Evolutionary conservation across 2,329 filamentous ascomycete species (phyloP), one percentile per base, ranked within the genome.

Genomic region (Talaromyces sp.): DNA sequence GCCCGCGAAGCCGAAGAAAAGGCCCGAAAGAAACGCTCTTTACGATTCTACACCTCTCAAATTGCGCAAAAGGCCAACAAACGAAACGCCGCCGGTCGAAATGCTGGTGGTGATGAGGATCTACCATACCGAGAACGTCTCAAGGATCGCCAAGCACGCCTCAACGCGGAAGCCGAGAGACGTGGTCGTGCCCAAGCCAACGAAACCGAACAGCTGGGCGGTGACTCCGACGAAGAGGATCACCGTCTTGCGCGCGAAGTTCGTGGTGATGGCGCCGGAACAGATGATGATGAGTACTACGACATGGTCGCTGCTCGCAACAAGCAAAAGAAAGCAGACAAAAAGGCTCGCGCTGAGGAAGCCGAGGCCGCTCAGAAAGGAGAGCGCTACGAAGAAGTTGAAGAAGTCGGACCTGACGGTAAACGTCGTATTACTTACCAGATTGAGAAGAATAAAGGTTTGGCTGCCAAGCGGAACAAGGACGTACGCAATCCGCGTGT

Each of bases 21-120:
- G 80, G 91, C 89, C 0, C 86, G 88, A 67, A 91, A 91, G 78
- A 97, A 95, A 84, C 97, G 96, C 83, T 92, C 88, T 69, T 86
- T 99, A 65, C 91, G 93, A 68, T 99, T 99, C 84, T 99, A 99
- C 85, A 98, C 96, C 2, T 97, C 93, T 2, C 95, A 99, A 76
- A 95, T 99, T 70, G 90, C 91, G 31, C 94, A 98, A 77, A 98
- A 97, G 80, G 88, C 92, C 65, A 96, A 92, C 81, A 93, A 92
- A 76, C 91, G 84, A 75, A 71, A 88, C 72, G 67, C 80, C 81
- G 78, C 90, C 85, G 69, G 88, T 83, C 47, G 89, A 83, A 76
- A 91, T 85, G 68, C 89, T 82, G 65, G 84, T 79, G 65, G 85
- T 76, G 69, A 86, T 79, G 67, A 85, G 74, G 70, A 93, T 83